Base-by-base conservation (phyloP, 2,329 filamentous ascomycete genomes). In the Triangularia setosa region DNA sequence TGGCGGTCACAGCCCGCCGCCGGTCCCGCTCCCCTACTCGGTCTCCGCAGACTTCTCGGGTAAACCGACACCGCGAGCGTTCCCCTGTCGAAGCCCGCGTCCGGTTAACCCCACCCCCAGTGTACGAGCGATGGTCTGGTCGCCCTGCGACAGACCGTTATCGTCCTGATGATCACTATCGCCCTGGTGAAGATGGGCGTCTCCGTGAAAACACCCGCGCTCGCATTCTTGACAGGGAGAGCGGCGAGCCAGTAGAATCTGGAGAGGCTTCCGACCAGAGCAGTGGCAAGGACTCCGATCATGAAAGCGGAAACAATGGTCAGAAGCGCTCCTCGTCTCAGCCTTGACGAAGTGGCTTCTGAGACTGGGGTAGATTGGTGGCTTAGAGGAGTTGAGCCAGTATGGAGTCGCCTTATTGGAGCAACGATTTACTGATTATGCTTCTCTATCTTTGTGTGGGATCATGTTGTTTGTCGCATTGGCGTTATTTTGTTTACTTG, bases 61-160 rank as follows among this genome's bases (percentile, higher is more conserved):
- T 6, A 5, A 18, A 16, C 16, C 58, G 58, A 3, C 23, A 25
- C 23, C 25, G 48, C 21, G 58, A 52, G 5, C 64, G 60, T 25
- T 54, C 44, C 6, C 60, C 54, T 6, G 24, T 54, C 24, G 35
- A 18, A 12, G 61, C 55, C 30, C 61, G 61, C 30, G n/a, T 18
- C 16, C 55, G 55, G 30, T 40, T 63, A 9, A 63, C 61, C 30
- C 61, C 61, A 12, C 61, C 55, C 24, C 61, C 61, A 11, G 9
- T 23, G 5, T 63, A 64, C 27, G 2, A 57, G 11, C 25, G 33
- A 11, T 56, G 52, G 30, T 5, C 9, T 11, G 60, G 63, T 1
- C 63, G 55, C 2, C 60, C 59, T 30, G 2, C 30, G 21, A 62
- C 63, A 35, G 61, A 62, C 44, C 55, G 61, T 11, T 65, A 62